Evolutionary conservation across 2,329 filamentous ascomycete species (phyloP), one percentile per base, ranked within the genome.

Genomic region (Coniochaeta prunicola): DNA sequence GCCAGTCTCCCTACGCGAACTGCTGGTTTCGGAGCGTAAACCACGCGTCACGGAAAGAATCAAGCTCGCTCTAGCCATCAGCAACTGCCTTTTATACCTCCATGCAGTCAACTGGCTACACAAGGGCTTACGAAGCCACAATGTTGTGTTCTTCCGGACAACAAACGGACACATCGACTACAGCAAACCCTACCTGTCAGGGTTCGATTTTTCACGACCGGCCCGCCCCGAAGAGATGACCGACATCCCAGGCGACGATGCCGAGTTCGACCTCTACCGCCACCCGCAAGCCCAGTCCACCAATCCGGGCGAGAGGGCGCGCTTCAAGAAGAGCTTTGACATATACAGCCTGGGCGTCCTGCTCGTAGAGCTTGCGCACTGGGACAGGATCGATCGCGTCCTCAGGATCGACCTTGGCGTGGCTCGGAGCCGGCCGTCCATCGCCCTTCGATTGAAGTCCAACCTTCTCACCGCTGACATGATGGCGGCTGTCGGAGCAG

Each of bases 41-140:
- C 82, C 81, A 1, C 72, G 77, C 1, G 73, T 85, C 3, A 82
- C 80, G 0, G 74, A 78, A 26, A 76, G 83, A 33, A 73, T 84
- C 58, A 69, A 66, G 30, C 74, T 86, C 19, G 81, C 82, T 50
- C 74, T 76, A 53, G 76, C 77, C 28, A 71, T 85, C 31, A 73
- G 78, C 59, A 78, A 80, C 45, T 50, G 45, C 30, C 45, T 85
- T 3, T 69, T 84, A 53, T 81, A 66, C 17, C 74, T 81, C n/a
- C 80, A 82, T 64, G 78, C 77, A 1, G 74, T 82, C 38, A 79
- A 80, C 66, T 82, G 79, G 79, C 73, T 82, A 42, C 80, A 77
- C 64, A 77, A 77, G 62, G 71, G 71, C 1, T 65, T 76, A 10
- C 71, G 70, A 57, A 71, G 69, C 59, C 72, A 74, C 60, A 76